Conservation (phyloP, 192 early-diverging fungal species). For the Coemansia sp. region DNA sequence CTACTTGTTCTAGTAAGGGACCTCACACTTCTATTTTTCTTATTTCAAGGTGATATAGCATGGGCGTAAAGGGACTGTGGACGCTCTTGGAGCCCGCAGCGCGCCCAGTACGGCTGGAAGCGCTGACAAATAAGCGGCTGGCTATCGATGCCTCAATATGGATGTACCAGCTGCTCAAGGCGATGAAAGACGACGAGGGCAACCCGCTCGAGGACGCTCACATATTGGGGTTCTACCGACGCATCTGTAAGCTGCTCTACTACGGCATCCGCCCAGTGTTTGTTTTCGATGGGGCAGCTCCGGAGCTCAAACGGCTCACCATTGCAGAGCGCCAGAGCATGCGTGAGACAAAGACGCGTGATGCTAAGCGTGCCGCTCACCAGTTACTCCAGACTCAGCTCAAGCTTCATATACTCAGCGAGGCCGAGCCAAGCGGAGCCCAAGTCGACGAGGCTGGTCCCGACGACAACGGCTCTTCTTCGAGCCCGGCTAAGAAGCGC, state of each 20-base stretch:
- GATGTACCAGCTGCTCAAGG: slow-evolving; percentile 95
- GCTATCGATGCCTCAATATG: slow-evolving; percentile 97
- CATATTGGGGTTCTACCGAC: slow-evolving; percentile 87
- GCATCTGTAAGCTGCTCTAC: slow-evolving; percentile 92
- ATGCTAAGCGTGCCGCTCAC: slow-evolving; percentile 73
- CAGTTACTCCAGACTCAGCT: slow-evolving; percentile 81
- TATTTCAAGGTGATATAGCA: slow-evolving; percentile 30
- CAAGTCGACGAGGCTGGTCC: neutral
- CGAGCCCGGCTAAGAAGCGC: slow-evolving; percentile 45
- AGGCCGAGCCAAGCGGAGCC: neutral
- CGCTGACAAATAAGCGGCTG: slow-evolving; percentile 68
- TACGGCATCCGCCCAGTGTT: slow-evolving; percentile 90
- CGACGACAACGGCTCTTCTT: neutral
- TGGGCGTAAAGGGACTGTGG: slow-evolving; percentile 98
- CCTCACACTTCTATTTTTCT: neutral
- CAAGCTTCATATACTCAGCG: slow-evolving; percentile 62
- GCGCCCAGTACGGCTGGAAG: slow-evolving; percentile 76
- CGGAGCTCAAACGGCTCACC: slow-evolving; percentile 75
- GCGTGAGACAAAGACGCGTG: slow-evolving; percentile 39
- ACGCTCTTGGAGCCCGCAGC: slow-evolving; percentile 74
- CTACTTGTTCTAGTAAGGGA: neutral
- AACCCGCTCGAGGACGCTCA: slow-evolving; percentile 80
- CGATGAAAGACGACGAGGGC: slow-evolving; percentile 88
- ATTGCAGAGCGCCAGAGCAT: slow-evolving; percentile 33
- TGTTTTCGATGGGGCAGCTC: slow-evolving; percentile 95